Base-by-base conservation (phyloP, 305 asterid species). In the Rubia occidens region DNA sequence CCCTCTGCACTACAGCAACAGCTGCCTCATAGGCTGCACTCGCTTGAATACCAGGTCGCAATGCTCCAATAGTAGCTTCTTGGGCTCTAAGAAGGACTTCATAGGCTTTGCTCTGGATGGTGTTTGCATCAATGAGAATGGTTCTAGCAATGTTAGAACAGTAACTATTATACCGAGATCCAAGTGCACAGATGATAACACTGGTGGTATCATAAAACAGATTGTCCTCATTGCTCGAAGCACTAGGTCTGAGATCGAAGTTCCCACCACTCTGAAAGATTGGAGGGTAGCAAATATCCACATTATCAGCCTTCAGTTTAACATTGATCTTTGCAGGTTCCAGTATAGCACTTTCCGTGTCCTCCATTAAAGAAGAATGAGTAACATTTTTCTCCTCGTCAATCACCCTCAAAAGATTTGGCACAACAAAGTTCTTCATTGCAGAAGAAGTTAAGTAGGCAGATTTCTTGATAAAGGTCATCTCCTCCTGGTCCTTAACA, bases 241-340 rank as follows among this genome's bases (percentile, higher is more conserved):
- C 95, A 79, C 89, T 84, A 43, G 96, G 95, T 62, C 85, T 78
- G 39, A 90, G 87, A 79, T 90, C 87, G 59, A 88, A 90, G 14
- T 53, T 75, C 26, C 89, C 95, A 69, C 96, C 96, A 67, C 96
- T 89, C 77, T 89, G 93, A 78, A 89, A 85, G 68, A 86, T 84
- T 8, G 95, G 96, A 45, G 94, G 95, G 75, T 86, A 85, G 76
- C 95, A 90, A 18, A 90, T 90, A 81, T 88, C 93, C 5, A 86
- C 84, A 75, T 88, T 90, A 10, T 88, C 95, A 68, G 94, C 86
- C 77, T 82, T 90, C 74, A 88, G 84, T 72, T 86, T 88, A 67
- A 88, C 91, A 24, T 80, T 80, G 35, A 88, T 80, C 77, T 77
- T 85, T 24, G 70, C 56, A 21, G 94, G 95, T 44, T 88, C 91